Conservation (phyloP, 139 green algal genomes). For the Astrephomene gubernaculifera region DNA sequence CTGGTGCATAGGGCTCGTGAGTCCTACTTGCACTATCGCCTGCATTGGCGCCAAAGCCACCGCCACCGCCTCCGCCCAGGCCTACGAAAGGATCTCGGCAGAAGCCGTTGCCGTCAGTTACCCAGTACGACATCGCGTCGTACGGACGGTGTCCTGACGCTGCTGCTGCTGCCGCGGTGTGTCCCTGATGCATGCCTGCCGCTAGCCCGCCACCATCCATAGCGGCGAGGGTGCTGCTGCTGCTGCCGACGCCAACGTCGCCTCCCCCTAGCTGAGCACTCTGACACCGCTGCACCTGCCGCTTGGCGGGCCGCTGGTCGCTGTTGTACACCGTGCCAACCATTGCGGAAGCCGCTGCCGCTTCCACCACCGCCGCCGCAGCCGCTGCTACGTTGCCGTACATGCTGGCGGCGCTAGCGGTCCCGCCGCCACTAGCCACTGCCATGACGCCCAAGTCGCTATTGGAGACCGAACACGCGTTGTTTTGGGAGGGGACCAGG, state of each 20-base stretch:
- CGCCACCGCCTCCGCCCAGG: neutral
- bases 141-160: neutral
- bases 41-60: neutral
- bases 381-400: too few relatives aligned
- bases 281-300: constrained; percentile 38
- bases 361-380: neutral
- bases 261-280: neutral
- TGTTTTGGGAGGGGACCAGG: neutral
- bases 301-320: constrained; percentile 37
- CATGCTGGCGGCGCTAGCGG: too few relatives aligned
- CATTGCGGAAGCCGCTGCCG: neutral
- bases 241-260: neutral
- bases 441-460: constrained; percentile 4
- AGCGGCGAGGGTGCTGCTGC: neutral
- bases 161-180: neutral
- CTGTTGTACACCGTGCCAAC: constrained; percentile 8
- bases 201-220: neutral
- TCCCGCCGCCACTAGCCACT: too few relatives aligned
- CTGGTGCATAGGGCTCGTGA: too few relatives aligned
- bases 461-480: constrained; percentile 20
- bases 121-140: constrained; percentile 30
- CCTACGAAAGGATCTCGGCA: constrained; percentile 6
- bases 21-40: neutral
- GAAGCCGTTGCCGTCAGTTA: constrained; percentile 43
- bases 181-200: neutral